Evolutionary conservation across 441 rosid genomes (phyloP).

Genomic region (Eutrema salsugineum): DNA sequence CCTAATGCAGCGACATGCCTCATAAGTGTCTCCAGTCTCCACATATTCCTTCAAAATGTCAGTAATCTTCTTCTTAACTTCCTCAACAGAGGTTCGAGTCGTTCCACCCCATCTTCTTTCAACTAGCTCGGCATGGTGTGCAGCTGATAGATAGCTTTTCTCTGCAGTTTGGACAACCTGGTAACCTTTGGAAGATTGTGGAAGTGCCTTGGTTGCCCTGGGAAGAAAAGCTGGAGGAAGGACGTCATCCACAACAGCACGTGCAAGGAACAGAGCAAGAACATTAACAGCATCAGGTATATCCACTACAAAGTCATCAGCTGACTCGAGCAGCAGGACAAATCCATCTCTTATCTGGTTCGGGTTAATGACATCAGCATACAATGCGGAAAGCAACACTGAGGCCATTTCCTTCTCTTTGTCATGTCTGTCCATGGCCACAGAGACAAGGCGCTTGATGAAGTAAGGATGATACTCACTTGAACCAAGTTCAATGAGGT

Average conservation of each 20-base stretch:
- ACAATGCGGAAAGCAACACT: constrained; percentile 76
- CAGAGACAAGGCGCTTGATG: constrained; percentile 86
- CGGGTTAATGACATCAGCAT: constrained; percentile 86
- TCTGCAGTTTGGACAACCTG: constrained; percentile 86
- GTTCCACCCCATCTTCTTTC: constrained; percentile 99
- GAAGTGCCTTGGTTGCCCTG: constrained; percentile 79
- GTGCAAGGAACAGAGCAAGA: constrained; percentile 88
- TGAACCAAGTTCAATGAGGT: constrained; percentile 87
- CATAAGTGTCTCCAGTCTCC: constrained; percentile 77
- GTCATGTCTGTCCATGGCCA: constrained; percentile 96
- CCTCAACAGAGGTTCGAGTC: constrained; percentile 80
- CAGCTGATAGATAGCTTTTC: constrained; percentile 92
- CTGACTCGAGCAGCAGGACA: constrained; percentile 87
- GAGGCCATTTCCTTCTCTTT: constrained; percentile 99
- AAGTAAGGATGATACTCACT: constrained; percentile 86
- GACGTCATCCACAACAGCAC: constrained; percentile 94
- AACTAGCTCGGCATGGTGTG: constrained; percentile 96
- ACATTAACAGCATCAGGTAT: constrained; percentile 82
- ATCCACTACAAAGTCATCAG: constrained; percentile 91
- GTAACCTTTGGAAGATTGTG: constrained; percentile 74
- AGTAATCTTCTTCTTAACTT: constrained; percentile 85
- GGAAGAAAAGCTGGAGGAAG: constrained; percentile 93
- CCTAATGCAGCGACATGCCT: constrained; percentile 90
- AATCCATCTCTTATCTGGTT: constrained; percentile 89
- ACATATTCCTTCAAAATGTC: constrained; percentile 82